phyloP scores from a whole-genome alignment of 1,139 yeast species.

The Nematodospora anomalae region DNA sequence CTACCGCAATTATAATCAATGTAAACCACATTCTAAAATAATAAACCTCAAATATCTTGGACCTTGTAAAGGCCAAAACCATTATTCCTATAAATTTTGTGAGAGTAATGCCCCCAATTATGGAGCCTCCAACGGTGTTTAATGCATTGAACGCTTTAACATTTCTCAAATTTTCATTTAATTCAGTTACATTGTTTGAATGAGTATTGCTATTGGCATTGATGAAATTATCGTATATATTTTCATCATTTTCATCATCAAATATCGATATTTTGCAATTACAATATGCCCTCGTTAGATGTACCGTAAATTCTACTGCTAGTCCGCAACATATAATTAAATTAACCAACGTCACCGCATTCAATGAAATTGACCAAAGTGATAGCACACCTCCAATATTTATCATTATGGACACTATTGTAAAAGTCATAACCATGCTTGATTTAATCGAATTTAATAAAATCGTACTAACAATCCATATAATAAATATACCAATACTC shows the following conservation, averaged over 20 bases:
- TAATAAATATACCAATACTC: conserved; percentile 53
- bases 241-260: conserved; percentile 17
- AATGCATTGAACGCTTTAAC: conserved; percentile 56
- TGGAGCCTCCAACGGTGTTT: conserved; percentile 79
- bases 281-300: conserved; percentile 77
- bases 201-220: conserved; percentile 5
- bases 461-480: conserved; percentile 54
- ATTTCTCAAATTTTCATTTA: conserved; percentile 12
- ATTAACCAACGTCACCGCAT: conserved; percentile 88
- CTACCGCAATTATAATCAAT: conserved; percentile 69
- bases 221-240: conserved; percentile 18
- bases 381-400: conserved; percentile 83
- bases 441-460: conserved; percentile 68
- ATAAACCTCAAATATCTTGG: conserved; percentile 85
- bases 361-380: conserved; percentile 70
- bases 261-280: conserved; percentile 16
- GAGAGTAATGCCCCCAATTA: conserved; percentile 83
- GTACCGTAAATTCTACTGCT: conserved; percentile 91
- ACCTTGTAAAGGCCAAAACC: conserved; percentile 81
- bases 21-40: conserved; percentile 97
- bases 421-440: conserved; percentile 54
- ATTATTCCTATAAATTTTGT: conserved; percentile 87
- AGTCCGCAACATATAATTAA: conserved; percentile 86
- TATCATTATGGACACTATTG: conserved; percentile 64
- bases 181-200: conserved; percentile 7